Evolutionary conservation across 768 basidiomycete genomes (phyloP), one percentile per base, ranked within the genome.

Genomic region (Tulasnella sp.): DNA sequence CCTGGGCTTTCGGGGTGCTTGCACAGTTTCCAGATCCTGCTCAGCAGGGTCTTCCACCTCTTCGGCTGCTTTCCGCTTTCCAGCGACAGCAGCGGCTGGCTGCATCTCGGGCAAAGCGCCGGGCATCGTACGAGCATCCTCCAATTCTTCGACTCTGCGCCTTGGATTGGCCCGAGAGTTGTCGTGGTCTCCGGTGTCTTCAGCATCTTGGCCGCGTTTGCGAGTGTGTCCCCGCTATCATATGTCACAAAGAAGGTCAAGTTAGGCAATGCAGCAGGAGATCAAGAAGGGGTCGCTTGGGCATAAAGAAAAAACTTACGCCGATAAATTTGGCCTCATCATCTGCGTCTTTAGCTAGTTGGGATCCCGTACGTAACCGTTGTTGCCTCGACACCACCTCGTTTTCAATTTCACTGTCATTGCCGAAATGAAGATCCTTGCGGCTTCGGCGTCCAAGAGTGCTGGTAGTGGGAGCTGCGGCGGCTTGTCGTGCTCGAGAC

Each of bases 131-230:
- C n/a, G 42, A 55, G 41, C 24, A 15, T 17, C 26, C 30, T 29
- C 17, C 61, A 76, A 76, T 47, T 72, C 63, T 17, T 78, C 79
- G 51, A 79, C 73, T 68, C 83, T 79, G n/a, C 78, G 75, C 21
- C 78, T 76, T 30, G 80, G 74, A 68, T 81, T 82, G 59, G 80
- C 82, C 44, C 75, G 74, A 9, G 71, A 69, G 24, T 69, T 73
- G 9, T 69, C 63, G 41, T 68, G 63, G 43, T 76, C 76, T n/a
- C 73, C 69, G 23, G 71, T 70, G 17, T 77, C 78, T 21, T 80
- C 78, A 30, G 34, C 7, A 38, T 65, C 68, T 84, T 78, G 50
- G 72, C 73, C 23, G 63, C 67, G 19, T 70, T 70, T 34, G 70
- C 71, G 2, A 74, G 75, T 62, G 56, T 15, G 61, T 38, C 27